A percentile compares a stretch with the other conserved stretches of the same genome.
Evolutionary conservation across 1,284 basidiomycete species (phyloP).

Genomic region (Pyrrhoderma noxium): DNA sequence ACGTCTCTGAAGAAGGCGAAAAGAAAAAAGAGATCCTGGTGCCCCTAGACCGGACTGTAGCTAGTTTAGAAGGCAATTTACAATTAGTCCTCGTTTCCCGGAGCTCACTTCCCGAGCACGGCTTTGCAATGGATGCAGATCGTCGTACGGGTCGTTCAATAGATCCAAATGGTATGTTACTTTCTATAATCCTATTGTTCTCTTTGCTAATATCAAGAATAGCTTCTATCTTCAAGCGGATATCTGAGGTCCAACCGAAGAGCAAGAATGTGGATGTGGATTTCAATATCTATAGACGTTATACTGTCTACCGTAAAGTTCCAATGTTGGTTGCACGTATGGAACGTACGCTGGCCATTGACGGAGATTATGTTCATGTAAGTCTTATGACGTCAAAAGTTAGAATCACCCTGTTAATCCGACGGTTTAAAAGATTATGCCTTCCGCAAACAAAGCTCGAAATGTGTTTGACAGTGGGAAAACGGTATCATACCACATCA

Average conservation of each 20-base stretch:
- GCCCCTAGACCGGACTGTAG: slow-evolving; percentile 93
- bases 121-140: slow-evolving; percentile 55
- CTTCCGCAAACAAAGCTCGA: slow-evolving; percentile 72
- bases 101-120: slow-evolving; percentile 59
- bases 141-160: slow-evolving; percentile 60
- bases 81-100: slow-evolving; percentile 82
- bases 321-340: slow-evolving; percentile 88
- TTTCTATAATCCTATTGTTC: no score
- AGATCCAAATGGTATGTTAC: slow-evolving; percentile 79
- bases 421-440: slow-evolving; percentile 66
- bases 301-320: slow-evolving; percentile 89
- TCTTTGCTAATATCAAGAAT: slow-evolving; percentile 11
- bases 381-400: slow-evolving; percentile 25
- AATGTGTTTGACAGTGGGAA: slow-evolving; percentile 84
- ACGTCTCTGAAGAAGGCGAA: slow-evolving; percentile 44
- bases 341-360: slow-evolving; percentile 88
- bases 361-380: slow-evolving; percentile 92
- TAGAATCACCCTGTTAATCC: background rate
- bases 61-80: slow-evolving; percentile 80
- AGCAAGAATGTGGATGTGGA: slow-evolving; percentile 41
- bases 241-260: slow-evolving; percentile 65
- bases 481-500: slow-evolving; percentile 90
- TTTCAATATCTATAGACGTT: slow-evolving; percentile 85
- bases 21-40: slow-evolving; percentile 64
- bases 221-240: slow-evolving; percentile 90